phyloP scores from a whole-genome alignment of 2,329 filamentous ascomycete species.

The Pseudopyricularia javanii region DNA sequence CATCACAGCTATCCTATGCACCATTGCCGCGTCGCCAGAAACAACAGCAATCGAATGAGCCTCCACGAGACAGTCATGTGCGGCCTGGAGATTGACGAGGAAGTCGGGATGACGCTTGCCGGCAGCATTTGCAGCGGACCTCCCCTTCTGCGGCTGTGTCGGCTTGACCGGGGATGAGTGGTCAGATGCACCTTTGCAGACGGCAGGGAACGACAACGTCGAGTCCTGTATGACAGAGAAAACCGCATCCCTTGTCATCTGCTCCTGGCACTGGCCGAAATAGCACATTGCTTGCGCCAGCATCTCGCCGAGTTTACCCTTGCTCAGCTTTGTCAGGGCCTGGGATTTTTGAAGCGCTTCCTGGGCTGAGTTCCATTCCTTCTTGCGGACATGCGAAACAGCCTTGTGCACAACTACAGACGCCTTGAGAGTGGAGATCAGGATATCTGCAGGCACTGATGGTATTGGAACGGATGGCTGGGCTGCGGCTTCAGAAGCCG shows the following conservation, averaged over 20 bases:
- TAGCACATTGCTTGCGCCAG: constrained; percentile 56
- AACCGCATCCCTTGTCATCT: constrained; percentile 68
- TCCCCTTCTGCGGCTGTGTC: constrained; percentile 19
- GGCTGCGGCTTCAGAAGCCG: not conserved
- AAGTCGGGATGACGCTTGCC: constrained; percentile 28
- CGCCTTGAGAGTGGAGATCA: constrained; percentile 22
- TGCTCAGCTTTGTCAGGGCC: constrained; percentile 4
- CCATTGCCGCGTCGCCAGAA: constrained; percentile 41
- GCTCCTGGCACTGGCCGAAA: constrained; percentile 54
- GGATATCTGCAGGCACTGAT: constrained; percentile 12
- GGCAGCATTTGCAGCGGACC: constrained; percentile 7
- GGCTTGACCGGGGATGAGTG: constrained; percentile 20
- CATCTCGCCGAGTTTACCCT: constrained; percentile 35
- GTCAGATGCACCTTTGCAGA: constrained; percentile 31
- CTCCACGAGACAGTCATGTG: constrained; percentile 52
- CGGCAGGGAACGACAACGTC: constrained; percentile 73
- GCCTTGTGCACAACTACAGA: constrained; percentile 29
- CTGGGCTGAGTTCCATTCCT: constrained; percentile 37
- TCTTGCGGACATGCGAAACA: constrained; percentile 30
- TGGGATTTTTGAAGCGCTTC: constrained; percentile 6
- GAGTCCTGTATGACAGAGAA: constrained; percentile 89
- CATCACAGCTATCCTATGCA: constrained; percentile 51
- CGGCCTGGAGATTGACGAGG: constrained; percentile 47
- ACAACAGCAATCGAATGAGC: constrained; percentile 46
- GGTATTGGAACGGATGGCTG: not conserved